Conservation (phyloP, 2,329 filamentous ascomycete species). For the Verticillium longisporum region DNA sequence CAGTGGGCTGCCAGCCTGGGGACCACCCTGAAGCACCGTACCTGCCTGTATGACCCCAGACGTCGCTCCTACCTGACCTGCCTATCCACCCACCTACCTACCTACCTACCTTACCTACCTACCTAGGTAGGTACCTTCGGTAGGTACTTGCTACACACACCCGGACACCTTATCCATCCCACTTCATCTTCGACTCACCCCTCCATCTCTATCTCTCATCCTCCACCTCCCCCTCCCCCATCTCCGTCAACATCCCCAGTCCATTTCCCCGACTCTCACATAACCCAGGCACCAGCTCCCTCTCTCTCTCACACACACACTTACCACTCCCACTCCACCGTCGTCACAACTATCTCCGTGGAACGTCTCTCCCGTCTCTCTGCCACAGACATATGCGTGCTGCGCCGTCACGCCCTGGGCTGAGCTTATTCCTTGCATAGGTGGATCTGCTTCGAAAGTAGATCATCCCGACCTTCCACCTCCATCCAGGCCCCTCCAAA, state of each 20-base stretch:
- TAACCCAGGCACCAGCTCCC: conserved; percentile 7
- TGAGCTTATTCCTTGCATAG: neutral
- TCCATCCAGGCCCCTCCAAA: neutral
- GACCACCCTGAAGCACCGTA: neutral
- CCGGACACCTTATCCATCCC: neutral
- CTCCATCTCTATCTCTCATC: neutral
- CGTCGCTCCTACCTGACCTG: too few relatives aligned
- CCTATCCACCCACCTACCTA: too few relatives aligned
- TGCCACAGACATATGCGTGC: conserved; percentile 7
- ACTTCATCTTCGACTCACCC: neutral
- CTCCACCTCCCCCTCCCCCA: neutral
- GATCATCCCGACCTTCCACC: neutral
- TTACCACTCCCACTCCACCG: neutral
- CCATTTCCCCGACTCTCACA: conserved; percentile 24
- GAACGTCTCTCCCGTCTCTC: conserved; percentile 2
- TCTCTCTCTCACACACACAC: too few relatives aligned
- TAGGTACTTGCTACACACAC: neutral
- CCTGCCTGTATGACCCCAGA: neutral
- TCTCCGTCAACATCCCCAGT: conserved; percentile 13
- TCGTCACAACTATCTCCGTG: neutral
- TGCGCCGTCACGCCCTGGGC: neutral
- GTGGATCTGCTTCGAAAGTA: neutral
- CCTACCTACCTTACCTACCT: neutral
- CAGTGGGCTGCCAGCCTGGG: neutral
- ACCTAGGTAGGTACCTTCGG: neutral